Evolutionary conservation across 441 rosid genomes (phyloP), one percentile per base, ranked within the genome.

Genomic region (Daphne laureola): DNA sequence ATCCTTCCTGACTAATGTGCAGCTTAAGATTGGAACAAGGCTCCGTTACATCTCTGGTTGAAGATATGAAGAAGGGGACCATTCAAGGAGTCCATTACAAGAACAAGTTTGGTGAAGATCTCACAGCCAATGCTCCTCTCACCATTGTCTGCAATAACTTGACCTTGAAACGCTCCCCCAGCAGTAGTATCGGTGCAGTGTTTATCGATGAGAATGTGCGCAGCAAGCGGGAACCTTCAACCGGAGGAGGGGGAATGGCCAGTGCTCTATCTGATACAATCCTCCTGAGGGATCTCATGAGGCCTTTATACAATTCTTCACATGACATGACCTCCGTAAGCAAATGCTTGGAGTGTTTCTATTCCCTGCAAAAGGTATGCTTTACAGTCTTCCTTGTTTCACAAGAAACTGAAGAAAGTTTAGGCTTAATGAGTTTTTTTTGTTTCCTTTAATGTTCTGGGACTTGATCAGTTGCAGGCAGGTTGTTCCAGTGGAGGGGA

Each of bases 211-310:
- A 62, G 3, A 62, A 64, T 17, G 55, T 59, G 11, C 41, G 42
- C 54, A 65, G 58, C 40, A 53, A 47, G 45, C 50, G 68, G 8
- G 63, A 57, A n/a, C 21, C 58, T 26, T 4, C 53, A 53, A 57
- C 63, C 0, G 63, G 58, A 25, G 55, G 58, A 25, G 55, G 58
- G 0, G 55, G 63, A 40, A 65, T 58, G 68, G 43, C 63, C 2
- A 63, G 47, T 26, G 54, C 68, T 16, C 25, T 58, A 3, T 52
- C 63, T 2, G 59, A 65, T n/a, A 35, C 21, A 3, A 54, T 53
- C 35, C 14, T 53, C 2, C 41, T 58, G 0, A 47, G 63, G 43
- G 46, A 65, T 40, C 68, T 65, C 12, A 49, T 64, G 3, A 52
- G 49, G 43, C 54, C 53, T 15, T 14, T 41, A 12, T 8, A 17